Conservation (phyloP, 495 filamentous ascomycete species). For the Penicillium daleae region DNA sequence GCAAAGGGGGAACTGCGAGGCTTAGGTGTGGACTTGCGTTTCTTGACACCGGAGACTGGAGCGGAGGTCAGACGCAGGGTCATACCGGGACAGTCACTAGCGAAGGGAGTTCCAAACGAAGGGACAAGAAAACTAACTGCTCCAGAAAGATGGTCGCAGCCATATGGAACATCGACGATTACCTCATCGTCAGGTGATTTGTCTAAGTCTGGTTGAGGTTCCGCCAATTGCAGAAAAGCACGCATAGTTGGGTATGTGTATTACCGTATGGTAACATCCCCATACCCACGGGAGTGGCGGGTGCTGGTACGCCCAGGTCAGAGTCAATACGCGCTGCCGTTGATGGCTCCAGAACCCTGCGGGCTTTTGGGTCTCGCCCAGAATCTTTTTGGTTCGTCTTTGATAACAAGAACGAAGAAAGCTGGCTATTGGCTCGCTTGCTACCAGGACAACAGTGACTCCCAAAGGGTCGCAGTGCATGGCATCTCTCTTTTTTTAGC, state of each 20-base stretch:
- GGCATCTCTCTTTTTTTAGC: background rate
- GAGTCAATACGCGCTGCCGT: constrained; percentile 11
- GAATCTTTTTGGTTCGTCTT: background rate
- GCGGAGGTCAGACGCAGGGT: constrained; percentile 52
- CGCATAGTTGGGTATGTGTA: constrained; percentile 21
- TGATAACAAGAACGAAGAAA: constrained; percentile 3
- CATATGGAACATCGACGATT: constrained; percentile 13
- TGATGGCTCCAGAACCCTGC: constrained; percentile 4
- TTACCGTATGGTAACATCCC: constrained; percentile 22
- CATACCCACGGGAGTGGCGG: background rate
- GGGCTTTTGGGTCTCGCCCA: constrained; percentile 12
- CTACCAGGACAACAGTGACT: background rate
- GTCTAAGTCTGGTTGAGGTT: constrained; percentile 11
- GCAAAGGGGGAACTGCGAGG: constrained; percentile 54
- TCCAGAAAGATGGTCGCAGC: background rate
- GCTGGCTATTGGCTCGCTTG: background rate
- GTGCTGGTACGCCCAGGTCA: constrained; percentile 16
- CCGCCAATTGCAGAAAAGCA: constrained; percentile 22
- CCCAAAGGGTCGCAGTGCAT: background rate
- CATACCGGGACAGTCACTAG: constrained; percentile 34
- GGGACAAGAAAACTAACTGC: background rate
- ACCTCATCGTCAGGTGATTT: constrained; percentile 26
- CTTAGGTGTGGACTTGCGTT: constrained; percentile 35
- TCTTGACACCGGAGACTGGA: constrained; percentile 49
- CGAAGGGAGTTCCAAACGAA: constrained; percentile 2